These are phyloP conservation scores for Limtongozyma cylindracea DNA, from an alignment of 805 yeast genomes.

Conservation along the genomic window DNA sequence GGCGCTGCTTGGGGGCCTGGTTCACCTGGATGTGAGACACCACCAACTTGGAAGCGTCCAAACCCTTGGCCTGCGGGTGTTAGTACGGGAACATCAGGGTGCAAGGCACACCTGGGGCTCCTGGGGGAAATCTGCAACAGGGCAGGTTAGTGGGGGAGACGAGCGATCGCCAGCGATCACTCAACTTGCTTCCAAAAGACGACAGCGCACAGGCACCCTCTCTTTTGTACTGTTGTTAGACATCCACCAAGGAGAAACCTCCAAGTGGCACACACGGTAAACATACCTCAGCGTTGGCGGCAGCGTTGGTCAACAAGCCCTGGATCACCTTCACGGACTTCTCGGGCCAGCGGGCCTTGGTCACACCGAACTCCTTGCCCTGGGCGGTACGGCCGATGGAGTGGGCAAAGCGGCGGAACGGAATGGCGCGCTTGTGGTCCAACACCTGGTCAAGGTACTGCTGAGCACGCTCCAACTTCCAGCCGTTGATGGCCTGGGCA, in stretches of 20 bases:
- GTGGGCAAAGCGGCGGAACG: conserved; percentile 94
- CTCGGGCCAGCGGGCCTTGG: conserved; percentile 99
- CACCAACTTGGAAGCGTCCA: conserved; percentile 82
- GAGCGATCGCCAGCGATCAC: no score
- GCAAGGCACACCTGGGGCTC: no score
- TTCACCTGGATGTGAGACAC: conserved; percentile 98
- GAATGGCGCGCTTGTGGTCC: conserved; percentile 98
- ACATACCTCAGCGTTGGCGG: conserved; percentile 97
- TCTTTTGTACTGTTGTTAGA: no score
- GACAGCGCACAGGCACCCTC: no score
- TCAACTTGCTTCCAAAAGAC: no score
- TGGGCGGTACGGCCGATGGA: conserved; percentile 98
- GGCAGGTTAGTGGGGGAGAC: no score
- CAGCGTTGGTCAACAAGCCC: conserved; percentile 92
- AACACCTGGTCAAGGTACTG: conserved; percentile 86
- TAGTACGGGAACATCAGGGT: no score
- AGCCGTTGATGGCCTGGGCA: conserved; percentile 94
- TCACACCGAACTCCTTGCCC: conserved; percentile 99
- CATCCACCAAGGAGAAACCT: no score
- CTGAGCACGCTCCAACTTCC: conserved; percentile 93
- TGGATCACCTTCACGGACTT: conserved; percentile 91
- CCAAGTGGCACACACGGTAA: no score
- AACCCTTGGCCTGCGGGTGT: conserved; percentile 90
- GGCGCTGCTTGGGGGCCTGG: conserved; percentile 99
- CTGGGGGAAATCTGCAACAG: no score